These are phyloP conservation scores for Suillus occidentalis DNA, from an alignment of 768 basidiomycete genomes.

Conservation along the genomic window DNA sequence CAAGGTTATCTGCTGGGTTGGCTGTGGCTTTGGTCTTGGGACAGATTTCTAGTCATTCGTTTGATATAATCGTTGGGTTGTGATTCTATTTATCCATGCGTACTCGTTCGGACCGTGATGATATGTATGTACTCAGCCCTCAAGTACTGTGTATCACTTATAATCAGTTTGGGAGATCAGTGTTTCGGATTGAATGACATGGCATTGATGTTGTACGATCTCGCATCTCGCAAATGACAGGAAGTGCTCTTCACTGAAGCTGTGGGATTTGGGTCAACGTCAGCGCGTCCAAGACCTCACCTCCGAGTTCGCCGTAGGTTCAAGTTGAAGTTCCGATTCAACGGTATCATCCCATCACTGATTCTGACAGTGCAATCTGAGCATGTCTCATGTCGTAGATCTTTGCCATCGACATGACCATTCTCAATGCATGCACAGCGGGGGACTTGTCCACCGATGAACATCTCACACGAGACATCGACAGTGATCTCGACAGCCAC, in stretches of 20 bases:
- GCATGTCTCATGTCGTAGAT: background rate
- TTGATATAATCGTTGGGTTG: constrained; percentile 8
- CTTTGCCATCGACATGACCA: background rate
- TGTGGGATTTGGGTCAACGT: background rate
- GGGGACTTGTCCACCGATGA: background rate
- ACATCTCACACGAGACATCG: background rate
- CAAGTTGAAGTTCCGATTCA: background rate
- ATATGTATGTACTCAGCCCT: constrained; percentile 22
- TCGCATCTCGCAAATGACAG: background rate
- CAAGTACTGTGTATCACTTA: constrained; percentile 10
- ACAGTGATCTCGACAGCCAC: background rate
- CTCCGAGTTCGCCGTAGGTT: background rate
- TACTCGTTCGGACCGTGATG: constrained; percentile 14
- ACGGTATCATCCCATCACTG: background rate
- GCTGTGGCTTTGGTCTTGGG: background rate
- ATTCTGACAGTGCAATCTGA: background rate
- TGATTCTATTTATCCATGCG: constrained; percentile 22
- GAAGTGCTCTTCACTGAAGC: background rate
- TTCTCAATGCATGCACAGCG: background rate
- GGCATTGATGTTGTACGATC: background rate
- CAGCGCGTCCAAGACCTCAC: background rate
- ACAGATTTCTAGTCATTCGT: constrained; percentile 2
- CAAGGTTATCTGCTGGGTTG: background rate
- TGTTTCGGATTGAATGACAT: background rate
- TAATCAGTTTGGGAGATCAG: background rate